These are phyloP conservation scores for Coemansia sp. DNA, from an alignment of 192 early-diverging fungal genomes.

Conservation along the genomic window DNA sequence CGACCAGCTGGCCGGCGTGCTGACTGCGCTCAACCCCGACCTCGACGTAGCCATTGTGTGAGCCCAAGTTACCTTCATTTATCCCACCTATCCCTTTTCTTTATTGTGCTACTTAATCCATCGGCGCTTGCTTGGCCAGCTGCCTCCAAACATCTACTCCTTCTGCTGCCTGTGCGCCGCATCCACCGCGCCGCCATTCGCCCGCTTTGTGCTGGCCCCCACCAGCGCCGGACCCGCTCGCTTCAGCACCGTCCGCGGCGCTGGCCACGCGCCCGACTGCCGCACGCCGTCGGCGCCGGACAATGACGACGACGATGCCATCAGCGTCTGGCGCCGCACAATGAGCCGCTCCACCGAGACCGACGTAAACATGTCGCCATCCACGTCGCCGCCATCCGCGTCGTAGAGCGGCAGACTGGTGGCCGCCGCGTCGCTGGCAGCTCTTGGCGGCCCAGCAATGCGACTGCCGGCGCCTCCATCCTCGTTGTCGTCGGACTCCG, in stretches of 20 bases:
- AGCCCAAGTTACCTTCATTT: not conserved
- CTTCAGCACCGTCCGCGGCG: constrained; percentile 22
- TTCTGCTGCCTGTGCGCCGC: too few species aligned
- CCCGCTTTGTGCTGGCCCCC: constrained; percentile 5
- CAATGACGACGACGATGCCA: not conserved
- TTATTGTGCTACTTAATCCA: too few species aligned
- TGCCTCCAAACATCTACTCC: too few species aligned
- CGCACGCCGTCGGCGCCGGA: not conserved
- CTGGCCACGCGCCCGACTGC: constrained; percentile 10
- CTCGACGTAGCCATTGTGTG: constrained; percentile 44
- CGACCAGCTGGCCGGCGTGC: constrained; percentile 51
- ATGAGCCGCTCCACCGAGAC: constrained; percentile 48
- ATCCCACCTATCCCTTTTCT: not conserved
- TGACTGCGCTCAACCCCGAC: constrained; percentile 48
- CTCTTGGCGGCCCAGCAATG: not conserved
- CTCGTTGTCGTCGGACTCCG: constrained; percentile 14
- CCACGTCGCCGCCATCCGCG: constrained; percentile 2
- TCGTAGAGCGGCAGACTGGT: not conserved
- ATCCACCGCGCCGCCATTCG: not conserved
- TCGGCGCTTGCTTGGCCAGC: too few species aligned
- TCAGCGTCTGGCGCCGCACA: constrained; percentile 30
- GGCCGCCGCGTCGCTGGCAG: too few species aligned
- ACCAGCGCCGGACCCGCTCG: constrained; percentile 23
- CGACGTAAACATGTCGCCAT: constrained; percentile 22
- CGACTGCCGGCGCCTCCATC: constrained; percentile 3